Base-by-base conservation (phyloP, 2,329 filamentous ascomycete species). In the Diaporthe sp. region DNA sequence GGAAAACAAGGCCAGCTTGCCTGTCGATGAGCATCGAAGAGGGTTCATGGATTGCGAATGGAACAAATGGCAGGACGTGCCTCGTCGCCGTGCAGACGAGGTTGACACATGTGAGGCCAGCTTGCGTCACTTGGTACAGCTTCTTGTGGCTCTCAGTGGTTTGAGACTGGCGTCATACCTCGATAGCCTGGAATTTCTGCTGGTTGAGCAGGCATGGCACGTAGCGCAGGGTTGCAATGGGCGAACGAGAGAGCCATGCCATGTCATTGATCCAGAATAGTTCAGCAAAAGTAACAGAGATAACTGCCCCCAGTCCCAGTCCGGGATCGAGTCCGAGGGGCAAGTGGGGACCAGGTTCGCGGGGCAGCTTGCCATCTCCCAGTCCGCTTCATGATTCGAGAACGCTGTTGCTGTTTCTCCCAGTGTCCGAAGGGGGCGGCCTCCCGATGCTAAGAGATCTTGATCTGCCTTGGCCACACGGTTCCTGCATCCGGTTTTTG, bases 81-180 rank as follows among this genome's bases (percentile, higher is more conserved):
- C 42, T 33, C 45, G 55, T 33, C 28, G 40, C 2, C 25, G 33
- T 58, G 40, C 50, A 64, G 12, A 25, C 2, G 47, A 66, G 72
- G 38, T 52, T 67, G 45, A 71, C 64, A 73, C 55, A 75, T 38
- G 57, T 73, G 73, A 73, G 73, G 75, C 72, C 45, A 71, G 60
- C 61, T 73, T 60, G 74, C 69, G 69, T 72, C 71, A 75, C 61
- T 40, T 42, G 38, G 4, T 54, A 30, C 42, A 25, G 52, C 67
- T 45, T 45, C 47, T 25, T 57, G 13, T 54, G 47, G 69, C 40
- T 50, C 67, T 35, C 67, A 69, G 55, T 47, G 30, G 47, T 38
- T 33, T 45, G 47, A 52, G 38, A 57, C 55, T 76, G 75, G 68
- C 75, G 75, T 76, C 75, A 76, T 75, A 54, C 25, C 54, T 42